Evolutionary conservation across 495 filamentous ascomycete genomes (phyloP).

Genomic region (Aspergillus olivimuriae): DNA sequence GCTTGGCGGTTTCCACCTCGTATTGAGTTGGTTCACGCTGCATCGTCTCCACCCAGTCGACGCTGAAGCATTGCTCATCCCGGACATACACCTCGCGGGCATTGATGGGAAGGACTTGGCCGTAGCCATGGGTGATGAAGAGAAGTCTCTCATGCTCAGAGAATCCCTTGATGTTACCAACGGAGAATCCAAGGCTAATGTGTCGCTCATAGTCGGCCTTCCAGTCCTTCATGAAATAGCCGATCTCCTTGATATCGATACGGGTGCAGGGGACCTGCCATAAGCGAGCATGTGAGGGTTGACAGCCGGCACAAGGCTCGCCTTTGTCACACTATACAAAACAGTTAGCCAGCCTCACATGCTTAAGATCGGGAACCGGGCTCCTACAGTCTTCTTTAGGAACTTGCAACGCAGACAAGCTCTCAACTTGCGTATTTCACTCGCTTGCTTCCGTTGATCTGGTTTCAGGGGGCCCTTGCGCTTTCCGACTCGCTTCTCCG

Average conservation of each 20-base stretch:
- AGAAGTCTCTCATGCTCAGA: conserved; percentile 69
- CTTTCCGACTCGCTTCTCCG: conserved; percentile 85
- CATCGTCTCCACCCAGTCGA: conserved; percentile 82
- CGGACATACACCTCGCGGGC: conserved; percentile 86
- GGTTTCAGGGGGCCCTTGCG: conserved; percentile 80
- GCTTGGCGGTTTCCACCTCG: conserved; percentile 74
- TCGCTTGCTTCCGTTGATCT: conserved; percentile 91
- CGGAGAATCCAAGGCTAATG: conserved; percentile 74
- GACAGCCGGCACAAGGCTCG: conserved; percentile 86
- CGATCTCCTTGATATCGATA: conserved; percentile 95
- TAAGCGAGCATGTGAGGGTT: conserved; percentile 83
- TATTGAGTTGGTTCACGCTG: conserved; percentile 68
- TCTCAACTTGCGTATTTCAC: conserved; percentile 85
- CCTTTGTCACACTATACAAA: conserved; percentile 72
- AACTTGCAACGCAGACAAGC: conserved; percentile 96
- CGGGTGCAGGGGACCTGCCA: conserved; percentile 96
- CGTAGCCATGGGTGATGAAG: conserved; percentile 86
- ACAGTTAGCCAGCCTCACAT: background rate
- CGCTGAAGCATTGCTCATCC: conserved; percentile 84
- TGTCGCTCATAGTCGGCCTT: conserved; percentile 91
- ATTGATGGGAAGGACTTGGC: conserved; percentile 78
- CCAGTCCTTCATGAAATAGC: conserved; percentile 97
- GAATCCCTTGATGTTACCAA: conserved; percentile 91
- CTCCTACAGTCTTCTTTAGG: conserved; percentile 79
- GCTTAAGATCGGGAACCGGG: background rate